Base-by-base conservation (phyloP, 177 flowering plant species). In the Vitis hybrid region DNA sequence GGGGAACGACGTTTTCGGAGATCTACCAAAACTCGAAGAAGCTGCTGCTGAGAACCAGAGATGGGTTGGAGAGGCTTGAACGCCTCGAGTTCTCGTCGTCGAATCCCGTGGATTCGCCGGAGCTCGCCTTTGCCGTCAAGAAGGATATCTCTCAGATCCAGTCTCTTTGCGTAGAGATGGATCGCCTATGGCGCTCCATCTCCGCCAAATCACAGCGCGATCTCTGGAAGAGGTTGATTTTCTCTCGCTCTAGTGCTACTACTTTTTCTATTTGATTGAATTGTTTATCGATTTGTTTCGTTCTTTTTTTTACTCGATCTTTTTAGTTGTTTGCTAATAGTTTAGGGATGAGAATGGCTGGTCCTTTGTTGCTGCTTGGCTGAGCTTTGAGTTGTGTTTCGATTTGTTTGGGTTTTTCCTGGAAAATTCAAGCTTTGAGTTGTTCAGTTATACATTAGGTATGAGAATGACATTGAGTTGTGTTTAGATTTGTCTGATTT, bases 151-250 rank as follows among this genome's bases (percentile, higher is more conserved):
- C 83, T 19, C 91, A 89, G 88, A 85, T 94, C 83, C 97, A 82
- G 15, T 77, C 93, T 16, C 87, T 87, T 51, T 90, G 95, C 77
- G 76, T 70, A 22, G 87, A 94, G 57, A 94, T 94, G 98, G 97
- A 90, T 48, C 91, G 83, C 10, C 88, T 89, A 51, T 92, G 93
- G 92, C 87, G 97, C 50, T 92, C 97, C 61, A 74, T 90, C 29
- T 71, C 88, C 39, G 82, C 90, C 69, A 92, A 89, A 60, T 77
- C 92, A 16, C 95, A 94, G 59, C 94, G 97, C 68, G 97, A 94
- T 88, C 91, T 92, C 72, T 94, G 98, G 98, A 89, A 82, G 75
- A 83, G 97, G 98, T 89, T 21, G 12, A 13, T 10, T 21, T 19
- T 62, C 13, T 56, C 52, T 56, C 59, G 39, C 21, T 21, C 39